These are phyloP conservation scores for Hyphodiscus sp. DNA, from an alignment of 2,329 filamentous ascomycete genomes.

Conservation along the genomic window DNA sequence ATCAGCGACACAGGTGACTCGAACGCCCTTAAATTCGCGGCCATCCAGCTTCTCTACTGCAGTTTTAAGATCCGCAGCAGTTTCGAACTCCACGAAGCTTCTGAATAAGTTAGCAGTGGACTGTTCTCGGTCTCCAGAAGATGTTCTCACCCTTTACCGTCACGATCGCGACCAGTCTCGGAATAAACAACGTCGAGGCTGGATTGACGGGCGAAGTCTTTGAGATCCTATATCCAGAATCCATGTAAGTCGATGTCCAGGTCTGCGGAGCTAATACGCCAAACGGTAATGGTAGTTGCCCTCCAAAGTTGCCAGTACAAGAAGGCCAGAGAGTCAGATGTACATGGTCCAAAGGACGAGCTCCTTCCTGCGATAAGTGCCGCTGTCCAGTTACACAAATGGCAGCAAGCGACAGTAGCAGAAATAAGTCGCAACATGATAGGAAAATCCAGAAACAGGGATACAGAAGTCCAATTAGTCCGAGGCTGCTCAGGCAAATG, in stretches of 20 bases:
- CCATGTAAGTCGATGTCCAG: constrained; percentile 66
- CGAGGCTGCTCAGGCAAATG: constrained; percentile 30
- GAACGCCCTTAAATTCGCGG: constrained; percentile 84
- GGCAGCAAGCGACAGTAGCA: constrained; percentile 26
- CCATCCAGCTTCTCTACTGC: constrained; percentile 94
- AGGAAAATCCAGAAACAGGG: constrained; percentile 26
- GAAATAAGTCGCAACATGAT: constrained; percentile 28
- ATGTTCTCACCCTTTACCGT: constrained; percentile 76
- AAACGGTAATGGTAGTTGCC: constrained; percentile 23
- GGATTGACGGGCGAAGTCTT: constrained; percentile 97
- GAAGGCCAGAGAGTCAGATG: constrained; percentile 20
- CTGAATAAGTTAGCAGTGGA: constrained; percentile 15
- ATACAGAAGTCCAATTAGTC: constrained; percentile 23
- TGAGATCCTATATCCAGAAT: constrained; percentile 87
- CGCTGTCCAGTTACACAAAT: constrained; percentile 24
- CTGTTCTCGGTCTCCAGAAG: background rate
- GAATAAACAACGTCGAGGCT: constrained; percentile 97
- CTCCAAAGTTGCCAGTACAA: constrained; percentile 25
- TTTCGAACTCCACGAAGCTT: constrained; percentile 98
- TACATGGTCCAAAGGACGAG: constrained; percentile 26
- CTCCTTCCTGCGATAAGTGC: constrained; percentile 22
- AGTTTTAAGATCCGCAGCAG: constrained; percentile 77
- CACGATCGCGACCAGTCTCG: constrained; percentile 86
- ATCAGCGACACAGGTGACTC: constrained; percentile 81
- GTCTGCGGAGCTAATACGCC: constrained; percentile 26